A percentile compares a stretch with the other conserved stretches of the same genome.
These are phyloP conservation scores for Aspergillus ruber DNA, from an alignment of 2,329 filamentous ascomycete genomes.

Conservation along the genomic window DNA sequence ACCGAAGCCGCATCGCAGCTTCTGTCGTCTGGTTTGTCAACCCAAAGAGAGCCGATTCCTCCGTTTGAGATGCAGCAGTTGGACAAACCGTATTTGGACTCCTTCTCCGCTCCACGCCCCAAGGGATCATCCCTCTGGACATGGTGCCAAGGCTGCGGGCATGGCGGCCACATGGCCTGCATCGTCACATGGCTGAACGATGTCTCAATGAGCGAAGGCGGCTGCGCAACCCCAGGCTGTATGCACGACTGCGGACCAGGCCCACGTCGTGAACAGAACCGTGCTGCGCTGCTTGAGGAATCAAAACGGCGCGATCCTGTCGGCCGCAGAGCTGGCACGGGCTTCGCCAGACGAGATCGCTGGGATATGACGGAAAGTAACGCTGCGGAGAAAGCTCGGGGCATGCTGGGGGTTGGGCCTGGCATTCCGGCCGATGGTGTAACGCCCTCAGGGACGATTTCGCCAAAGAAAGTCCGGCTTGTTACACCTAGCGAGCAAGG, in stretches of 20 bases:
- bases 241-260: constrained; percentile 54
- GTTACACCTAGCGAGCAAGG: constrained; percentile 40
- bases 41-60: constrained; percentile 25
- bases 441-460: constrained; percentile 28
- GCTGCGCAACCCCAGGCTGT: constrained; percentile 55
- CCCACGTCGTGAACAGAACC: constrained; percentile 36
- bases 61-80: constrained; percentile 20
- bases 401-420: constrained; percentile 32
- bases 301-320: constrained; percentile 27
- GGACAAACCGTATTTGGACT: constrained; percentile 10
- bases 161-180: constrained; percentile 54
- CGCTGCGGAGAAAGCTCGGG: constrained; percentile 41
- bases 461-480: constrained; percentile 40
- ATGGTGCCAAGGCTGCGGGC: constrained; percentile 56
- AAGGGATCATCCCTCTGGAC: constrained; percentile 43
- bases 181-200: constrained; percentile 51
- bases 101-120: constrained; percentile 20
- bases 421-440: constrained; percentile 12
- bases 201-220: constrained; percentile 44
- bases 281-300: constrained; percentile 25
- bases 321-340: constrained; percentile 26
- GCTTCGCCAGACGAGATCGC: constrained; percentile 39
- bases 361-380: constrained; percentile 40
- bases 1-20: constrained; percentile 30
- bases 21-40: constrained; percentile 41